A percentile compares a stretch with the other conserved stretches of the same genome.
phyloP scores from a whole-genome alignment of 371 early-diverging fungal genomes.

The Saksenaea vasiformis region DNA sequence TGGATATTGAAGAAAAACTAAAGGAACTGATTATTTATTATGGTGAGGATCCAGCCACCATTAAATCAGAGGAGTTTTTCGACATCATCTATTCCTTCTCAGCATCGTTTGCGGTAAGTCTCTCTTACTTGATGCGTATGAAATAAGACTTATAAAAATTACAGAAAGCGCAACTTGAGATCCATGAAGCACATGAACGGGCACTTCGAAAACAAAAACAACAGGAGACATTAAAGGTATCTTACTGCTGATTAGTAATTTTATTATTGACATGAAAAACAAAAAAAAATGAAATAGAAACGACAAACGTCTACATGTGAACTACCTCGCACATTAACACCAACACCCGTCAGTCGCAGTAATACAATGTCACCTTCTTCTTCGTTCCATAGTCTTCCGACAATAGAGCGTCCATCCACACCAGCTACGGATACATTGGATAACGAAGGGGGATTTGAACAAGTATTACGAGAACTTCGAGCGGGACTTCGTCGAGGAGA shows the following conservation, averaged over 20 bases:
- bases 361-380: background rate
- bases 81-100: slow-evolving; percentile 54
- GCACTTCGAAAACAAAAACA: slow-evolving; percentile 25
- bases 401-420: background rate
- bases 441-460: slow-evolving; percentile 33
- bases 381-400: background rate
- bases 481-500: slow-evolving; percentile 33
- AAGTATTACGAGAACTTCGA: slow-evolving; percentile 39
- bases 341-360: background rate
- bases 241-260: background rate
- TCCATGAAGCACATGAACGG: slow-evolving; percentile 24
- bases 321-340: background rate
- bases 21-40: slow-evolving; percentile 67
- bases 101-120: slow-evolving; percentile 41
- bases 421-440: background rate
- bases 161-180: slow-evolving; percentile 29
- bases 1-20: slow-evolving; percentile 56
- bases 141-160: background rate
- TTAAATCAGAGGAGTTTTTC: slow-evolving; percentile 88
- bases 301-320: background rate
- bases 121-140: background rate
- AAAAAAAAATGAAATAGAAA: background rate
- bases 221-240: slow-evolving; percentile 12
- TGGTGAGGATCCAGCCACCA: slow-evolving; percentile 80
- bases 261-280: background rate